phyloP scores from a whole-genome alignment of 2,329 filamentous ascomycete genomes.

The Sporothrix schenckii region DNA sequence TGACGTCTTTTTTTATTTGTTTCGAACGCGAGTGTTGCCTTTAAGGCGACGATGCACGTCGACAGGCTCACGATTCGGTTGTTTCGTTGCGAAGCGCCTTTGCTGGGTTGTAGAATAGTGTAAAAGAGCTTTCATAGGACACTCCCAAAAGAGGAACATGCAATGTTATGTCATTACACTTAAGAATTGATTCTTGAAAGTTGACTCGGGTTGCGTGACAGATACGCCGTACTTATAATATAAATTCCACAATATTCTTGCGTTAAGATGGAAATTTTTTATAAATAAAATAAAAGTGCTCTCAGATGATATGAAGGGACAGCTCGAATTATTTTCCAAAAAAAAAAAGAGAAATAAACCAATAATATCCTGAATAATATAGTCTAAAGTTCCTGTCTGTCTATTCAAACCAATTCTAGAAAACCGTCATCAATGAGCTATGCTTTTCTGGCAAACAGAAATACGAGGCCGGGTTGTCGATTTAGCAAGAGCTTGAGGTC shows the following conservation, averaged over 20 bases:
- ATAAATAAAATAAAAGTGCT: background rate
- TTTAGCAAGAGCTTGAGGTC: too few species aligned
- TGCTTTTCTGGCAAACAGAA: too few species aligned
- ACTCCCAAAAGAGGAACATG: background rate
- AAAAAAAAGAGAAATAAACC: background rate
- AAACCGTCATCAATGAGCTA: too few species aligned
- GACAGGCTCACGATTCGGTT: background rate
- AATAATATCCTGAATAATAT: background rate
- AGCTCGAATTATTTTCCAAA: background rate
- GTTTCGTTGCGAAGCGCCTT: background rate
- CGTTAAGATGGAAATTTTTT: background rate
- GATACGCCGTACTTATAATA: too few species aligned
- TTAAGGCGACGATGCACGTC: background rate
- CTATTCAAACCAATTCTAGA: background rate
- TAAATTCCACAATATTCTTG: too few species aligned
- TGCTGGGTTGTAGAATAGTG: background rate
- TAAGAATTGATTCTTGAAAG: too few species aligned
- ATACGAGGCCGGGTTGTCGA: too few species aligned
- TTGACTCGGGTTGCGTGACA: too few species aligned
- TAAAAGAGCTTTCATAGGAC: background rate
- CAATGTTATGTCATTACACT: background rate
- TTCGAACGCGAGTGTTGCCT: background rate
- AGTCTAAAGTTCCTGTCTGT: background rate
- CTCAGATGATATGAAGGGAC: too few species aligned
- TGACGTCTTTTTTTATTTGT: background rate